Evolutionary conservation across 2,329 filamentous ascomycete genomes (phyloP), one percentile per base, ranked within the genome.

Genomic region (Apiospora phragmitis): DNA sequence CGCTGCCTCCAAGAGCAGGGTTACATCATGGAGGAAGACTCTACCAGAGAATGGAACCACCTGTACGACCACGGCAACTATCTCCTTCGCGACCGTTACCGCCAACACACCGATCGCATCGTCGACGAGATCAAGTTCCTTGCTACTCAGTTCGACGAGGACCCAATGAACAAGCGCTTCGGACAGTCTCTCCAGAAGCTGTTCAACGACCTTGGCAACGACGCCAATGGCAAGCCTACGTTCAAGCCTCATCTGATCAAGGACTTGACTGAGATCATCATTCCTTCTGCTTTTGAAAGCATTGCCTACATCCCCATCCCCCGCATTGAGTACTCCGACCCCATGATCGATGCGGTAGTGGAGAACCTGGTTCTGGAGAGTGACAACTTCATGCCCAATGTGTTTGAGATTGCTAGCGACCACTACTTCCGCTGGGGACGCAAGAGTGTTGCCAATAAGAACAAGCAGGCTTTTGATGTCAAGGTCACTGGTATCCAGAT

Each of bases 331-430:
- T 96, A 94, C 79, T 92, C 90, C 1, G 96, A 98, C 76, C 87
- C 89, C 2, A 90, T 92, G 86, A 86, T 97, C 68, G 96, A 99
- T 81, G 92, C 92, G 67, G 89, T 98, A 67, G 89, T 99, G 62
- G 96, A 99, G 85, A 99, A 99, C 81, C 85, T 99, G 14, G 92
- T 98, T 65, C 89, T 99, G 68, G 96, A 99, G 84, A 95, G 94
- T 74, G 95, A 98, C 85, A 99, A 99, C 83, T 91, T 99, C 76
- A 94, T 95, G 83, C 96, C 96, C 73, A 99, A 99, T 77, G 88
- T 95, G 6, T 82, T 97, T 49, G 95, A 99, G 81, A 88, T 98
- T 72, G 89, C 91, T 71, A 96, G 91, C 79, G 95, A 98, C 84
- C 96, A 98, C 85, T 97, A 96, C 85, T 94, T 95, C 89, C 91